Evolutionary conservation across 1,139 yeast species (phyloP).

Genomic region (Candida mesenterica): DNA sequence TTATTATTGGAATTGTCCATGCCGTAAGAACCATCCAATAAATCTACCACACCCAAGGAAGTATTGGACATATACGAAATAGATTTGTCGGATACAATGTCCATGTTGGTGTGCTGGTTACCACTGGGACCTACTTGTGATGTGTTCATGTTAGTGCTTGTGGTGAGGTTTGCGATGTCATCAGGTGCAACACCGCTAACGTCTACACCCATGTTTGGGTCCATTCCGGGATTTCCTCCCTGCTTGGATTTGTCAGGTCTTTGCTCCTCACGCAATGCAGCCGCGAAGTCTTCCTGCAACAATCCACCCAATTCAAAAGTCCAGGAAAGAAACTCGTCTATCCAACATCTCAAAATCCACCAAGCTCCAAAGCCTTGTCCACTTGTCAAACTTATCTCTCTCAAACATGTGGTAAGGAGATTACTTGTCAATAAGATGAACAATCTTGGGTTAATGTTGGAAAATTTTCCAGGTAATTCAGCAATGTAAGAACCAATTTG

Average conservation of each 20-base stretch:
- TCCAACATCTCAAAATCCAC: constrained; percentile 80
- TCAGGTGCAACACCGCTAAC: constrained; percentile 1
- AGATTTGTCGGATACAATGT: background rate
- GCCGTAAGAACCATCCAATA: constrained; percentile 27
- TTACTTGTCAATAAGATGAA: constrained; percentile 56
- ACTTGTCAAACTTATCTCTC: constrained; percentile 60
- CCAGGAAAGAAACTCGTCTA: constrained; percentile 72
- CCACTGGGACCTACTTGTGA: background rate
- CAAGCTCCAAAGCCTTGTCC: constrained; percentile 70
- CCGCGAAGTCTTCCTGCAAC: constrained; percentile 33
- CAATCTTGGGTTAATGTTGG: constrained; percentile 52
- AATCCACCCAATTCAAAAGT: constrained; percentile 70
- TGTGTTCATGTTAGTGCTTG: background rate
- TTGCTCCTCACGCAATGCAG: constrained; percentile 5
- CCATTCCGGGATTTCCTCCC: too few relatives aligned
- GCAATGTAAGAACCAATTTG: constrained; percentile 27
- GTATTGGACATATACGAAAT: constrained; percentile 1
- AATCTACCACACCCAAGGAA: constrained; percentile 22
- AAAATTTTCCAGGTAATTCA: constrained; percentile 47
- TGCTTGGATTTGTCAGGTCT: too few relatives aligned
- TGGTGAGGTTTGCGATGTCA: constrained; percentile 1
- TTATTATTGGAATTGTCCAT: constrained; percentile 4
- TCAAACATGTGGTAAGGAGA: constrained; percentile 59
- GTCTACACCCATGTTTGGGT: background rate
- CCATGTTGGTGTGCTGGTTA: background rate